Evolutionary conservation across 345 rosid genomes (phyloP).

Genomic region (Gossypium australe): DNA sequence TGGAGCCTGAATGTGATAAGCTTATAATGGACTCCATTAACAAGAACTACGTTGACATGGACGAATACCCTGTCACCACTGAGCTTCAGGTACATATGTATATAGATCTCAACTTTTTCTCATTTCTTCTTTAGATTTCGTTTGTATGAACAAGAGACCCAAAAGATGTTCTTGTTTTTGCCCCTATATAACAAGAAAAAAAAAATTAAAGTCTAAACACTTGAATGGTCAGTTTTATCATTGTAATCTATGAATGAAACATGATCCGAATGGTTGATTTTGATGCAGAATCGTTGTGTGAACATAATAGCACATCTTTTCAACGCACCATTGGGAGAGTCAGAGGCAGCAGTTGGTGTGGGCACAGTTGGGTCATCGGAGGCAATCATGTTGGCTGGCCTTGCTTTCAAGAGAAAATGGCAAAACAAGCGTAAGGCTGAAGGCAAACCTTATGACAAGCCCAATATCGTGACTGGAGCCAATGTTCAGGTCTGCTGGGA

Average conservation of each 20-base stretch:
- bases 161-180: not conserved
- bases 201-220: not conserved
- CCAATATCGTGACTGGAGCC: not conserved
- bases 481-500: slow-evolving; percentile 71
- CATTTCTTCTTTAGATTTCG: no score
- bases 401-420: slow-evolving; percentile 92
- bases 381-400: slow-evolving; percentile 94
- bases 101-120: not conserved
- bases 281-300: slow-evolving; percentile 81
- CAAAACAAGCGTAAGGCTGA: slow-evolving; percentile 81
- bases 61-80: slow-evolving; percentile 93
- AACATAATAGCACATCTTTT: slow-evolving; percentile 89
- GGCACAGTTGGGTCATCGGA: slow-evolving; percentile 95
- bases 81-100: slow-evolving; percentile 59
- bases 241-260: not conserved
- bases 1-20: slow-evolving; percentile 94
- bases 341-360: slow-evolving; percentile 79
- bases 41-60: slow-evolving; percentile 97
- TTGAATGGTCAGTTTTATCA: not conserved
- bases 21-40: slow-evolving; percentile 83
- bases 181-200: not conserved
- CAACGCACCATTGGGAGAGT: slow-evolving; percentile 72
- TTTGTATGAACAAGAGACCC: not conserved
- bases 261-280: not conserved
- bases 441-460: slow-evolving; percentile 60